phyloP scores from a whole-genome alignment of 2,329 filamentous ascomycete species.

The Didymella segeticola region DNA sequence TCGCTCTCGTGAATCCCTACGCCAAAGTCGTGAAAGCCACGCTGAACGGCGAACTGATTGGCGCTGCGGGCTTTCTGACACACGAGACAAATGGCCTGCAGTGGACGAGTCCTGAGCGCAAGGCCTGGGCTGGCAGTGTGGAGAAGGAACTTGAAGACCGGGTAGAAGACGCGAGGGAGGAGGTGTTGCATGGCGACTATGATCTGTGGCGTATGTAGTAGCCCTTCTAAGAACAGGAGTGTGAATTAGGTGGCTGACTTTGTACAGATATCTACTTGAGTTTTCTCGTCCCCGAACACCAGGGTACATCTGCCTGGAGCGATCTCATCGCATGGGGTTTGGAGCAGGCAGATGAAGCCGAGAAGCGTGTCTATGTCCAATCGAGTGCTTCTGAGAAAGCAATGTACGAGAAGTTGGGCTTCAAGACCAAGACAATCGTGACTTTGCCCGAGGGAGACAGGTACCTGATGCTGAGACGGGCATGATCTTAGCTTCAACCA shows the following conservation, averaged over 20 bases:
- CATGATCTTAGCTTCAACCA: neutral
- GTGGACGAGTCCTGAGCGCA: neutral
- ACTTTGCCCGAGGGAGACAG: neutral
- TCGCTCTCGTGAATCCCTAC: neutral
- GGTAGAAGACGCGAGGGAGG: neutral
- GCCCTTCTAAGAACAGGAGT: neutral
- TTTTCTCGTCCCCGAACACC: neutral
- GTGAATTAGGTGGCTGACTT: neutral
- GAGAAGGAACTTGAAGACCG: neutral
- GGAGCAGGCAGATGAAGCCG: neutral
- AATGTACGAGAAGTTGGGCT: neutral
- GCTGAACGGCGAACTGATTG: neutral
- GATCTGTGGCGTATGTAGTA: constrained; percentile 1
- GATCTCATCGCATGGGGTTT: constrained; percentile 1
- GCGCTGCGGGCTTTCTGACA: neutral
- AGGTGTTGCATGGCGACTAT: neutral
- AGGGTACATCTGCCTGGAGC: neutral
- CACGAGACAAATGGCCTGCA: neutral
- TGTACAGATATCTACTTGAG: neutral
- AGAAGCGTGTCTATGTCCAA: neutral
- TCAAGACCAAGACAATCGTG: neutral
- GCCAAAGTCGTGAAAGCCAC: neutral
- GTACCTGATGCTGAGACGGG: neutral
- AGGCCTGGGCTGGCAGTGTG: neutral
- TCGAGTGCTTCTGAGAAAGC: neutral